Percentiles rank a stretch among this genome's conserved stretches.
Evolutionary conservation across 2,329 filamentous ascomycete genomes (phyloP).

Genomic region (Penicillium sp.): DNA sequence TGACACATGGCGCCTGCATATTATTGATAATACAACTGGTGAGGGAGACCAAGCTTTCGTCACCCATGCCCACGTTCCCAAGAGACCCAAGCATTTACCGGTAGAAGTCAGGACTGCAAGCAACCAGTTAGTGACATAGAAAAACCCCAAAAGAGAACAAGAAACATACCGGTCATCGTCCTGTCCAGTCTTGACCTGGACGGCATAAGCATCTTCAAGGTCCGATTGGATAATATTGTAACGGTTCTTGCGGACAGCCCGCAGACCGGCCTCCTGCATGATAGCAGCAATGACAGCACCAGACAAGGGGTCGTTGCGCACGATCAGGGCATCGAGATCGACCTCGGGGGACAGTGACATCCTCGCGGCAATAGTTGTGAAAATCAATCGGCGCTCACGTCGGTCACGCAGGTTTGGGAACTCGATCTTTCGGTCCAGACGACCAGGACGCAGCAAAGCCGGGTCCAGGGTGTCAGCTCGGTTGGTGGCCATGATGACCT

Average conservation of each 20-base stretch:
- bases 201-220: slow-evolving; percentile 94
- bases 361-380: slow-evolving; percentile 92
- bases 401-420: slow-evolving; percentile 94
- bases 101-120: slow-evolving; percentile 88
- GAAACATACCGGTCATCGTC: slow-evolving; percentile 61
- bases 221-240: slow-evolving; percentile 99
- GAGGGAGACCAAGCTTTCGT: slow-evolving; percentile 23
- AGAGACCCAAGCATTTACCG: slow-evolving; percentile 46
- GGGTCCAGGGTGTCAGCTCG: slow-evolving; percentile 96
- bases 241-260: slow-evolving; percentile 93
- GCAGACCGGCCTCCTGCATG: slow-evolving; percentile 96
- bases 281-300: slow-evolving; percentile 97
- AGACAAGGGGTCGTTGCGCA: slow-evolving; percentile 91
- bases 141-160: neutral
- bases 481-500: slow-evolving; percentile 99
- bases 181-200: slow-evolving; percentile 84
- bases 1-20: slow-evolving; percentile 15
- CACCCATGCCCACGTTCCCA: slow-evolving; percentile 15
- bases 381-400: slow-evolving; percentile 92
- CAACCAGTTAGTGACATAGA: slow-evolving; percentile 42
- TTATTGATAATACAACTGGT: slow-evolving; percentile 34
- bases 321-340: slow-evolving; percentile 92
- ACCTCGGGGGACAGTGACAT: slow-evolving; percentile 98
- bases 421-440: slow-evolving; percentile 97
- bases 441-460: slow-evolving; percentile 87